These are phyloP conservation scores for Citrullus colocynthis DNA, from an alignment of 306 rosid species.

Conservation along the genomic window DNA sequence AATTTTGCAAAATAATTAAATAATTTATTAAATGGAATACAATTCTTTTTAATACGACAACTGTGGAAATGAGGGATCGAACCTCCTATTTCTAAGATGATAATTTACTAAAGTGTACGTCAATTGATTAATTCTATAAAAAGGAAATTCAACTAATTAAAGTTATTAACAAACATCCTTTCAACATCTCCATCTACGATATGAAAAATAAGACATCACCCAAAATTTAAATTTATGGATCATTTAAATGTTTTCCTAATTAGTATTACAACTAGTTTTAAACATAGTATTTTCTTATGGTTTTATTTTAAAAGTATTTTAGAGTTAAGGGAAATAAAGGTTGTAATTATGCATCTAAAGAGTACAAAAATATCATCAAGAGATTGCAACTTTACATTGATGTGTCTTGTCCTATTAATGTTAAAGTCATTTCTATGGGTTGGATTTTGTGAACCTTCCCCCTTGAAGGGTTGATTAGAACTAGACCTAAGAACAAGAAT, in stretches of 20 bases:
- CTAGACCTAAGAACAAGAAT: neutral
- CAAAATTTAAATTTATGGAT: too few species aligned
- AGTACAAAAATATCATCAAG: neutral
- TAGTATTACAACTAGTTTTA: neutral
- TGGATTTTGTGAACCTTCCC: neutral
- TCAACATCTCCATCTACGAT: too few species aligned
- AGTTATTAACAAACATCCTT: too few species aligned
- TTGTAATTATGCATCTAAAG: neutral
- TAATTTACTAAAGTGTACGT: too few species aligned
- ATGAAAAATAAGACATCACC: too few species aligned
- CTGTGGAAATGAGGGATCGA: too few species aligned
- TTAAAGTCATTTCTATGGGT: neutral
- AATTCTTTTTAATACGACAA: too few species aligned
- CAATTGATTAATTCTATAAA: too few species aligned
- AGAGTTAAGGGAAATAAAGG: neutral
- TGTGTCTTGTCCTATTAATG: neutral
- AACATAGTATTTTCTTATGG: neutral
- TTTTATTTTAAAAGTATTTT: neutral
- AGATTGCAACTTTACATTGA: neutral
- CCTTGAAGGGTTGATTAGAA: neutral
- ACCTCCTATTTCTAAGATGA: too few species aligned
- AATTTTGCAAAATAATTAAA: too few species aligned
- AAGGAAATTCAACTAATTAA: too few species aligned
- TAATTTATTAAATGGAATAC: too few species aligned
- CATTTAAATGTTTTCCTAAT: neutral